These are phyloP conservation scores for Beauveria scarabaeidicola DNA, from an alignment of 2,329 filamentous ascomycete genomes.

Conservation along the genomic window DNA sequence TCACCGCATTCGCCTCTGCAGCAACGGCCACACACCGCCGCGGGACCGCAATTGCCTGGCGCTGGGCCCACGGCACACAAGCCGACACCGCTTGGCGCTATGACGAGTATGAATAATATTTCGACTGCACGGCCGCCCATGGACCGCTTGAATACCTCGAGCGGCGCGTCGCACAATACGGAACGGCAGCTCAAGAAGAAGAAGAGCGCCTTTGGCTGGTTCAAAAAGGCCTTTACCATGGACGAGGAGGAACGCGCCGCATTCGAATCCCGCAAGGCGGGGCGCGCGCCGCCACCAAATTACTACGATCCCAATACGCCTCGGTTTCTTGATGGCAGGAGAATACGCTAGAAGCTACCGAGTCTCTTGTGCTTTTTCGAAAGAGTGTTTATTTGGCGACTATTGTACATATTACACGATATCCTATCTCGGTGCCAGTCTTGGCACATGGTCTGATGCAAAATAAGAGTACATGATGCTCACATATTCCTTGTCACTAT, in stretches of 20 bases:
- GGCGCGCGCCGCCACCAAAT: constrained; percentile 27
- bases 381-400: neutral
- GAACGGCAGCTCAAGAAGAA: constrained; percentile 52
- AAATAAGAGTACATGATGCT: neutral
- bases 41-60: constrained; percentile 20
- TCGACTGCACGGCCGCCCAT: constrained; percentile 36
- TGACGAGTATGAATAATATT: constrained; percentile 50
- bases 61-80: constrained; percentile 37
- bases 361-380: neutral
- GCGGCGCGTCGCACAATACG: constrained; percentile 21
- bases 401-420: neutral
- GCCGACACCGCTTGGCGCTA: constrained; percentile 43
- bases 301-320: constrained; percentile 45
- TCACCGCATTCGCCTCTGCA: constrained; percentile 57
- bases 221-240: constrained; percentile 59
- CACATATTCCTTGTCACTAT: neutral
- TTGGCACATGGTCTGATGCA: neutral
- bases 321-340: constrained; percentile 48
- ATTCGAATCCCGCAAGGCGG: constrained; percentile 47
- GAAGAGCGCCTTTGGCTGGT: constrained; percentile 55
- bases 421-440: neutral
- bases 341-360: constrained; percentile 26
- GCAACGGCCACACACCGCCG: constrained; percentile 47
- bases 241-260: constrained; percentile 54
- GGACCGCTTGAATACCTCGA: constrained; percentile 22